These are phyloP conservation scores for Akanthomyces dipterigenus DNA, from an alignment of 2,329 filamentous ascomycete species.

Conservation along the genomic window DNA sequence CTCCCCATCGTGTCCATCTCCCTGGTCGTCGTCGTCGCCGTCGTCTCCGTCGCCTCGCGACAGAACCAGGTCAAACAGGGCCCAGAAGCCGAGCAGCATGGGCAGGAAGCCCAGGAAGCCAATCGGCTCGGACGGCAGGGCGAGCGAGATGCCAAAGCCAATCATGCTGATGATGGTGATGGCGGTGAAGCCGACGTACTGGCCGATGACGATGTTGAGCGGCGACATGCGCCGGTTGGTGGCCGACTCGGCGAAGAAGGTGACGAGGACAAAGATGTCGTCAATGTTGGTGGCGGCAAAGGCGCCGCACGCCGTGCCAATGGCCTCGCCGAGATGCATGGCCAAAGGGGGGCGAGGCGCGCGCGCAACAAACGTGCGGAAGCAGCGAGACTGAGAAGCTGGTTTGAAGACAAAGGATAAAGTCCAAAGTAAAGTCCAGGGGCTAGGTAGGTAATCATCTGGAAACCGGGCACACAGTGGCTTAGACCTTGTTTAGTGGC, in stretches of 20 bases:
- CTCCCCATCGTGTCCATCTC: neutral
- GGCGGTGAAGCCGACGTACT: slow-evolving; percentile 27
- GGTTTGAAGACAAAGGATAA: neutral
- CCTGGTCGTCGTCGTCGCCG: slow-evolving; percentile 10
- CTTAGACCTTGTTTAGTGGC: neutral
- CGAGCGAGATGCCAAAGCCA: slow-evolving; percentile 25
- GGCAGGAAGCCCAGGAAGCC: slow-evolving; percentile 29
- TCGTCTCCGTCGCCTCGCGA: slow-evolving; percentile 16
- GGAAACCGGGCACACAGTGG: neutral
- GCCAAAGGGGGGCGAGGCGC: neutral
- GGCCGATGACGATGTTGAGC: slow-evolving; percentile 19
- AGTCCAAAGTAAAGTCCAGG: neutral
- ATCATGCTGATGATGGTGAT: slow-evolving; percentile 29
- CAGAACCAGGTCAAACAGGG: slow-evolving; percentile 17
- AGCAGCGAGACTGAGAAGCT: neutral
- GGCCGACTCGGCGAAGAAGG: slow-evolving; percentile 29
- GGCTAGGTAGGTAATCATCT: neutral
- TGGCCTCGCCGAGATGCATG: slow-evolving; percentile 18
- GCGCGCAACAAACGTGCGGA: neutral
- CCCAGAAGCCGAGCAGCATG: slow-evolving; percentile 26
- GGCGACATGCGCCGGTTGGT: slow-evolving; percentile 20
- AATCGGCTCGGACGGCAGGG: slow-evolving; percentile 27
- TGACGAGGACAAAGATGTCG: slow-evolving; percentile 31
- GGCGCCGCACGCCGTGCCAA: slow-evolving; percentile 21
- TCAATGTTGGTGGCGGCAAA: slow-evolving; percentile 29